Percentiles rank a stretch among this genome's conserved stretches.
phyloP scores from a whole-genome alignment of 306 rosid genomes.

The Cicer cuneatum region DNA sequence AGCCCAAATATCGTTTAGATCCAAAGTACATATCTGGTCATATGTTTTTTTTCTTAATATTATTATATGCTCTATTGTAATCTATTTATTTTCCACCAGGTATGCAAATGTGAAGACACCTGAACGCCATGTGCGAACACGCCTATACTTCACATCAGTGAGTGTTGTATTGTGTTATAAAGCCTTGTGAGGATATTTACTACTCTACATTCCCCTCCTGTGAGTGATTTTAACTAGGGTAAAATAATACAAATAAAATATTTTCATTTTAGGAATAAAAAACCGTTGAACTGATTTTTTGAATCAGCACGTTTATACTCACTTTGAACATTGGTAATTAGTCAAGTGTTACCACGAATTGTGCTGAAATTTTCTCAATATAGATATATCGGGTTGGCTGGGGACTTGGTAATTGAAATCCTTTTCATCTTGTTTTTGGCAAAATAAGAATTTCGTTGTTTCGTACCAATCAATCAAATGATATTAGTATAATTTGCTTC shows the following conservation, averaged over 20 bases:
- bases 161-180: constrained; percentile 51
- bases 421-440: too few species aligned
- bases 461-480: too few species aligned
- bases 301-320: too few species aligned
- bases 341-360: too few species aligned
- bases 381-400: too few species aligned
- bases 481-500: too few species aligned
- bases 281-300: not conserved
- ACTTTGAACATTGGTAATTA: too few species aligned
- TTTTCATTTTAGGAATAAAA: constrained; percentile 6
- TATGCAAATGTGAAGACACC: constrained; percentile 98
- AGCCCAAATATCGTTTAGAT: constrained; percentile 96
- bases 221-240: constrained; percentile 19
- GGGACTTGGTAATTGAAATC: too few species aligned
- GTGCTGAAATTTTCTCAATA: too few species aligned
- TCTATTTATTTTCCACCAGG: constrained; percentile 56
- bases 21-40: constrained; percentile 67
- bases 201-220: not conserved
- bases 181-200: constrained; percentile 13
- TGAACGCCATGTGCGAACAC: constrained; percentile 95
- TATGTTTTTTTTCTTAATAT: constrained; percentile 20
- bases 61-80: constrained; percentile 28
- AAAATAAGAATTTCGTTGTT: too few species aligned
- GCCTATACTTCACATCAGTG: constrained; percentile 96
- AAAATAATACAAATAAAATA: constrained; percentile 2